phyloP scores from a whole-genome alignment of 129 eudicot species.

The Flaveria sonorensis region DNA sequence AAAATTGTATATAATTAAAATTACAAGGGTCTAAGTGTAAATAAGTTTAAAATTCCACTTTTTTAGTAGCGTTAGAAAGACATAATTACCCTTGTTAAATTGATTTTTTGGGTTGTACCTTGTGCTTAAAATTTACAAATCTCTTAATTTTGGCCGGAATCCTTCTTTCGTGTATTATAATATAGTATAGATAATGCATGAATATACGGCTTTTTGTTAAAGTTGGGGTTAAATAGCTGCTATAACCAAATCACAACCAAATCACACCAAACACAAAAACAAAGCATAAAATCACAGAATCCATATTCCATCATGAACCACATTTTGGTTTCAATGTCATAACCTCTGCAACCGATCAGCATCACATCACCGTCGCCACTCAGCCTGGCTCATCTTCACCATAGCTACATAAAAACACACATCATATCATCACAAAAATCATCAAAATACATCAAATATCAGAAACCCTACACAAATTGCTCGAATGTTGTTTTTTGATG shows the following conservation, averaged over 20 bases:
- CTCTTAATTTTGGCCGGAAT: no score
- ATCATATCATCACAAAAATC: not conserved
- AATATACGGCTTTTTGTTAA: no score
- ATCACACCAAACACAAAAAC: slow-evolving; percentile 14
- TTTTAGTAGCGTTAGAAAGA: no score
- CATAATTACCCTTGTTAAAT: no score
- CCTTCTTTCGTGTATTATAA: no score
- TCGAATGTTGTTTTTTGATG: not conserved
- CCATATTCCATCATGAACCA: not conserved
- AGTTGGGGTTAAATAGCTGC: not conserved
- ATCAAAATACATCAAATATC: not conserved
- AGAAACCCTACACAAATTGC: not conserved
- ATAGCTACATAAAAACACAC: slow-evolving; percentile 16
- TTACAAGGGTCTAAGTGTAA: no score
- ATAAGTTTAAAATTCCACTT: no score
- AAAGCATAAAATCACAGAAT: slow-evolving; percentile 19
- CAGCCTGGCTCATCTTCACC: slow-evolving; percentile 43
- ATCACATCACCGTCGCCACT: slow-evolving; percentile 48
- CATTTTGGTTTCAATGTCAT: not conserved
- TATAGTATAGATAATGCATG: not conserved
- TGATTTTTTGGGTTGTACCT: no score
- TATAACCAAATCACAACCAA: slow-evolving; percentile 2
- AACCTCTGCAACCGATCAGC: slow-evolving; percentile 14
- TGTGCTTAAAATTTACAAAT: no score
- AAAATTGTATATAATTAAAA: no score